Evolutionary conservation across 306 rosid species (phyloP).

Genomic region (Benincasa hispida): DNA sequence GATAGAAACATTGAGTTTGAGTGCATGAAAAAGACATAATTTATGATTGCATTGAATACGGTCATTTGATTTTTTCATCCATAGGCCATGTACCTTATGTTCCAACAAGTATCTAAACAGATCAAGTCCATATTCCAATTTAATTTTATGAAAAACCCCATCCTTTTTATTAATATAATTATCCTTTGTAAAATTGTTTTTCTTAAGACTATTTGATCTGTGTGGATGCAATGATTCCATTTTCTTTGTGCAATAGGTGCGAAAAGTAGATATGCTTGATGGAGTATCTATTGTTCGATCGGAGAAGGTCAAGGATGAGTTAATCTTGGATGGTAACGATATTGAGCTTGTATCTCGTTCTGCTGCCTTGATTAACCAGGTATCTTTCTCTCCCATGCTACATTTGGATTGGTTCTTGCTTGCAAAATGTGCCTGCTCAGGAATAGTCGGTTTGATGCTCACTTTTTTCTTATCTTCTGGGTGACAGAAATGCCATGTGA

Average conservation of each 20-base stretch:
- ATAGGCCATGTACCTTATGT: background rate
- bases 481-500: slow-evolving; percentile 5
- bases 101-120: background rate
- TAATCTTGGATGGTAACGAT: slow-evolving; percentile 66
- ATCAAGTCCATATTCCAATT: too few relatives aligned
- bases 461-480: background rate
- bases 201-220: background rate
- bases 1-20: background rate
- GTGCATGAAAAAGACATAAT: background rate
- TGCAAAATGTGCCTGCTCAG: background rate
- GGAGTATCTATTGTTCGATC: slow-evolving; percentile 56
- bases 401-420: background rate
- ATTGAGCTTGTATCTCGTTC: slow-evolving; percentile 75
- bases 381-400: background rate
- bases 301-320: slow-evolving; percentile 77
- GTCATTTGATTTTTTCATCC: background rate
- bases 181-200: background rate
- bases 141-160: background rate
- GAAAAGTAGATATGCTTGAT: slow-evolving; percentile 73
- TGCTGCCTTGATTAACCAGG: slow-evolving; percentile 70
- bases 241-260: slow-evolving; percentile 29
- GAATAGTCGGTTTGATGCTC: background rate
- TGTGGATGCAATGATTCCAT: too few relatives aligned
- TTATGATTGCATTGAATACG: background rate
- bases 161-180: background rate